Evolutionary conservation across 1,139 yeast genomes (phyloP).

Genomic region (Waltiozyma sp.): DNA sequence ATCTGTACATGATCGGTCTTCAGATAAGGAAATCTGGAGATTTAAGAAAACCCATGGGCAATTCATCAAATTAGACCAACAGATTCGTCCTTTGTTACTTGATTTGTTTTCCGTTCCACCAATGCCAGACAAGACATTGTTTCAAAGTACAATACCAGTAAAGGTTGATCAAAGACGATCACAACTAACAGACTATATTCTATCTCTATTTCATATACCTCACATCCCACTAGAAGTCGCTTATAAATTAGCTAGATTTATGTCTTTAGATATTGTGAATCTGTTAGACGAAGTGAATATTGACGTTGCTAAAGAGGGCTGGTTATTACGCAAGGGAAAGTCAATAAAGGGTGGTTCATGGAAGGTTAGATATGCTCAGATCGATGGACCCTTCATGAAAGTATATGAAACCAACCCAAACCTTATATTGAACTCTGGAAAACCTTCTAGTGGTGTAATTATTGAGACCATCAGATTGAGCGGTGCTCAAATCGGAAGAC

Average conservation of each 20-base stretch:
- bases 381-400: conserved; percentile 54
- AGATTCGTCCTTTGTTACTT: conserved; percentile 34
- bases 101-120: conserved; percentile 53
- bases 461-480: conserved; percentile 49
- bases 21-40: conserved; percentile 62
- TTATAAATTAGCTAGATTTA: conserved; percentile 47
- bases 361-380: conserved; percentile 66
- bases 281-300: conserved; percentile 49
- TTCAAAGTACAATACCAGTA: conserved; percentile 48
- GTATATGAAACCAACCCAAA: conserved; percentile 56
- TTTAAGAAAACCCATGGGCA: conserved; percentile 51
- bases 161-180: conserved; percentile 54
- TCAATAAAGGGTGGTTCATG: conserved; percentile 44
- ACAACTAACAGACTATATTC: conserved; percentile 49
- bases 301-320: conserved; percentile 58
- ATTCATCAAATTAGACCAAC: conserved; percentile 43
- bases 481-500: conserved; percentile 56
- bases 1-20: conserved; percentile 45
- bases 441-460: not conserved
- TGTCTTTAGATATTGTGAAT: conserved; percentile 59
- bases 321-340: conserved; percentile 47
- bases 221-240: conserved; percentile 46
- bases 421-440: conserved; percentile 18
- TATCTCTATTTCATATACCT: conserved; percentile 47
- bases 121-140: conserved; percentile 48